Evolutionary conservation across 1,284 basidiomycete species (phyloP).

Genomic region (Cryptococcus neoformans): DNA sequence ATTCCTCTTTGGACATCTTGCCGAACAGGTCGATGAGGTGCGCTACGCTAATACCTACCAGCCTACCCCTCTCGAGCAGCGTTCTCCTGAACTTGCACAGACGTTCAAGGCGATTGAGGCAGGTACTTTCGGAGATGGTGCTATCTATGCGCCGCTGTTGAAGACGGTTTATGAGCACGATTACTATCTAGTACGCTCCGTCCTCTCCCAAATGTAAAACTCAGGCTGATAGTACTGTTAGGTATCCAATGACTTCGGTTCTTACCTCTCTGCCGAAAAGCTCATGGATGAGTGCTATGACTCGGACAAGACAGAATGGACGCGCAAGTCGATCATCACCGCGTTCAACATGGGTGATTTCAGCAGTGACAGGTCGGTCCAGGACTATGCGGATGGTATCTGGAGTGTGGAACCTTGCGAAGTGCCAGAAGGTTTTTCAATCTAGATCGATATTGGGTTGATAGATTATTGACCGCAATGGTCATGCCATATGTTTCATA

Average conservation of each 20-base stretch:
- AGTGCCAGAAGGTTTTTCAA: slow-evolving; percentile 22
- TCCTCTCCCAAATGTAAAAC: not conserved
- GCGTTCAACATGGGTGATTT: slow-evolving; percentile 89
- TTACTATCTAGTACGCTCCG: slow-evolving; percentile 53
- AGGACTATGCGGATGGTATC: slow-evolving; percentile 68
- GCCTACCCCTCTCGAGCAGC: slow-evolving; percentile 70
- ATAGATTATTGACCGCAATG: no score
- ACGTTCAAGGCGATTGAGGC: slow-evolving; percentile 64
- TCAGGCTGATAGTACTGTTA: slow-evolving; percentile 32
- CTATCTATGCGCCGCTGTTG: slow-evolving; percentile 68
- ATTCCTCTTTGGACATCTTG: slow-evolving; percentile 49
- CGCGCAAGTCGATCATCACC: slow-evolving; percentile 82
- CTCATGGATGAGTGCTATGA: slow-evolving; percentile 84
- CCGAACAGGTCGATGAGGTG: slow-evolving; percentile 65
- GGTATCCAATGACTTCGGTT: slow-evolving; percentile 85
- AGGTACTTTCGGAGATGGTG: slow-evolving; percentile 72
- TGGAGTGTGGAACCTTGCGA: slow-evolving; percentile 44
- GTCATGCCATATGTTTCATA: no score
- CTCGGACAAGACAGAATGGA: slow-evolving; percentile 73
- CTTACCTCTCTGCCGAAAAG: slow-evolving; percentile 73
- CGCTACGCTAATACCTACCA: slow-evolving; percentile 80
- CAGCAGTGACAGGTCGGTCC: slow-evolving; percentile 84
- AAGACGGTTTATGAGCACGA: slow-evolving; percentile 54
- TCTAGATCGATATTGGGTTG: not conserved
- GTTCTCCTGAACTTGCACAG: slow-evolving; percentile 69